Base-by-base conservation (phyloP, 108 stramenopile genomes). In the Fragilariopsis cylindrus region DNA sequence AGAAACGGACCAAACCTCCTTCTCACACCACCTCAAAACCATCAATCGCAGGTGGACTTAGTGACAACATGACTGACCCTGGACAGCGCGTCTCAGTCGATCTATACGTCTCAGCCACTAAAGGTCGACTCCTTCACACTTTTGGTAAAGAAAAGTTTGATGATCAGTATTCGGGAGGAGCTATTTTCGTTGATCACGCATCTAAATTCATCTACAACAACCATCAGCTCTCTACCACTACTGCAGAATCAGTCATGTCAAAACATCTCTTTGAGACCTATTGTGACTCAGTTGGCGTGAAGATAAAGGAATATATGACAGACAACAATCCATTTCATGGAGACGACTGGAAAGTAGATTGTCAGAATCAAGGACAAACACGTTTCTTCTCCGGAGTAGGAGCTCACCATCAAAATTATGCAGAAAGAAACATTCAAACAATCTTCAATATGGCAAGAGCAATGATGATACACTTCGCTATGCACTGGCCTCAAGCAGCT, bases 371-470 rank as follows among this genome's bases (percentile, higher is more conserved):
- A 8, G 30, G n/a, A 2, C 84, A 83, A 56, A 64, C 45, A 4
- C 65, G 76, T 16, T 43, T 63, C 40, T 82, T 82, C 54, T 53
- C 70, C 53, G 87, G 82, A 1, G 76, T 77, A 11, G 76, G 82
- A n/a, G 81, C 82, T 5, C 81, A 87, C 47, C 86, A 87, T 76
- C 83, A 87, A 48, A 87, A 87, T 71, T 82, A 55, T 0, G 65
- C 76, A 42, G 83, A 84, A 63, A 72, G 82, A 11, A 57, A 63
- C 52, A 81, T 84, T 48, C 43, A 60, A 7, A 88, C 83, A 16
- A 41, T 88, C 65, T 63, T 63, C 52, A 50, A 16, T 8, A 43
- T 48, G 65, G 81, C 84, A 11, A 40, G 87, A 2, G 57, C 79
- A 2, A 53, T 81, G 45, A 64, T 87, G 66, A 13, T 87, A 3